These are phyloP conservation scores for Beauveria pseudobassiana DNA, from an alignment of 2,329 filamentous ascomycete genomes.

Conservation along the genomic window DNA sequence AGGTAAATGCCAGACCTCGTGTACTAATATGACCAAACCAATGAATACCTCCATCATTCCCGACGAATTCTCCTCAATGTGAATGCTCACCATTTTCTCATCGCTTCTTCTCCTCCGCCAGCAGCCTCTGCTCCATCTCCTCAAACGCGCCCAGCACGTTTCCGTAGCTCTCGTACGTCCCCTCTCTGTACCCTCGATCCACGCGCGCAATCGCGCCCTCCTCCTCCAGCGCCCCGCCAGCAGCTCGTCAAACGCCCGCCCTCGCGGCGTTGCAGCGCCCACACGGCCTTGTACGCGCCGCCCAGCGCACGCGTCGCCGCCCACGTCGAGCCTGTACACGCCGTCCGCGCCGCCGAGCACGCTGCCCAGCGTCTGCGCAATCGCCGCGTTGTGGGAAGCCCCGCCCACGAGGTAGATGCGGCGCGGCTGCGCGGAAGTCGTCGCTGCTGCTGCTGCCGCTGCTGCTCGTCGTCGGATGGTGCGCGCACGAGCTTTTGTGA, in stretches of 20 bases:
- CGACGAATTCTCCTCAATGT: background rate
- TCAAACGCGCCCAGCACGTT: constrained; percentile 69
- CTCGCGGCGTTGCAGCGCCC: constrained; percentile 66
- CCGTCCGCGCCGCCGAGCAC: constrained; percentile 85
- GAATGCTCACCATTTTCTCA: background rate
- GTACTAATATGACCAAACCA: constrained; percentile 22
- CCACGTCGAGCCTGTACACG: constrained; percentile 88
- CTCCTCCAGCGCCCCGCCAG: constrained; percentile 82
- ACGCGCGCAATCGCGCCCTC: constrained; percentile 76
- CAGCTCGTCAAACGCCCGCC: constrained; percentile 77
- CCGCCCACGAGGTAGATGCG: constrained; percentile 93
- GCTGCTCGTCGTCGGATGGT: constrained; percentile 22
- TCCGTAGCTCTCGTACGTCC: constrained; percentile 71
- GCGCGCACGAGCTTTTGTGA: constrained; percentile 65
- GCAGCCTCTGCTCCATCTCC: constrained; percentile 61
- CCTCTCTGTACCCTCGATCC: constrained; percentile 69
- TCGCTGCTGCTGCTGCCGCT: constrained; percentile 15
- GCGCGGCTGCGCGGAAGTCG: constrained; percentile 70
- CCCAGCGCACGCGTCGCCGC: constrained; percentile 88
- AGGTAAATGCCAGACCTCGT: background rate
- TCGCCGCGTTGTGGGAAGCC: constrained; percentile 81
- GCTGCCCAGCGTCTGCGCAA: constrained; percentile 75
- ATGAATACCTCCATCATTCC: constrained; percentile 11
- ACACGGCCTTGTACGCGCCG: constrained; percentile 91
- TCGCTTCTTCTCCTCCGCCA: constrained; percentile 31